Conservation (phyloP, 192 early-diverging fungal species). For the Borealophlyctis nickersoniae region DNA sequence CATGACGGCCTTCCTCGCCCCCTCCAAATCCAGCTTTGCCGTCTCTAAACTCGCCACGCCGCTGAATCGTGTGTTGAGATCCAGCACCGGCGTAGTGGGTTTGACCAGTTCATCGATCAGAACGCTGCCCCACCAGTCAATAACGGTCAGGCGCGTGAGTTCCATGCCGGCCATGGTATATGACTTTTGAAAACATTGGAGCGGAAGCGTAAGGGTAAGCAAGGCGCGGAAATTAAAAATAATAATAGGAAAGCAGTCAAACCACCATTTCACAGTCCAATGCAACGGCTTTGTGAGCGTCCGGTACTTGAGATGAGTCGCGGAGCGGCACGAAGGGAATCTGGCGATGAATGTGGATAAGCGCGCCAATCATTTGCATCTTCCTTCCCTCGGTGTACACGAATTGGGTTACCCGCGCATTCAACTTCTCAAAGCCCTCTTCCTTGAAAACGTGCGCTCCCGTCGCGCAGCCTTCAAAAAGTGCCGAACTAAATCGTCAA, state of each 20-base stretch:
- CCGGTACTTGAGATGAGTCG: background rate
- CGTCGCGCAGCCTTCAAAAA: constrained; percentile 44
- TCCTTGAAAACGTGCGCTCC: constrained; percentile 72
- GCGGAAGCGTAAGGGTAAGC: background rate
- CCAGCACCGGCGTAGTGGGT: constrained; percentile 51
- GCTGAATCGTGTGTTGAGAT: constrained; percentile 56
- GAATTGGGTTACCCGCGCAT: constrained; percentile 35
- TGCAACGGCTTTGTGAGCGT: constrained; percentile 40
- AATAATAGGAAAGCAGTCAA: background rate
- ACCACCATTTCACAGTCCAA: constrained; percentile 74
- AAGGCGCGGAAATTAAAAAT: background rate
- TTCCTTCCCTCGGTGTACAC: no score
- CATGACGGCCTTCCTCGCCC: constrained; percentile 36
- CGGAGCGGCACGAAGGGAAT: constrained; percentile 31
- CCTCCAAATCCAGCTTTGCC: constrained; percentile 48
- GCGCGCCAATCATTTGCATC: no score
- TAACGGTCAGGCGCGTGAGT: constrained; percentile 56
- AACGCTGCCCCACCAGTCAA: constrained; percentile 42
- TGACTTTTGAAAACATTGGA: constrained; percentile 28
- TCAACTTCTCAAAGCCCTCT: constrained; percentile 35
- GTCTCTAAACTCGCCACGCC: constrained; percentile 49
- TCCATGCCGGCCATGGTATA: constrained; percentile 70
- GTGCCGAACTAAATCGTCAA: no score
- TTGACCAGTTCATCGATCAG: constrained; percentile 63
- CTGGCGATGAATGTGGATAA: constrained; percentile 14